phyloP scores from a whole-genome alignment of 2,329 filamentous ascomycete species.

The Phaeophleospora eucalypticola region DNA sequence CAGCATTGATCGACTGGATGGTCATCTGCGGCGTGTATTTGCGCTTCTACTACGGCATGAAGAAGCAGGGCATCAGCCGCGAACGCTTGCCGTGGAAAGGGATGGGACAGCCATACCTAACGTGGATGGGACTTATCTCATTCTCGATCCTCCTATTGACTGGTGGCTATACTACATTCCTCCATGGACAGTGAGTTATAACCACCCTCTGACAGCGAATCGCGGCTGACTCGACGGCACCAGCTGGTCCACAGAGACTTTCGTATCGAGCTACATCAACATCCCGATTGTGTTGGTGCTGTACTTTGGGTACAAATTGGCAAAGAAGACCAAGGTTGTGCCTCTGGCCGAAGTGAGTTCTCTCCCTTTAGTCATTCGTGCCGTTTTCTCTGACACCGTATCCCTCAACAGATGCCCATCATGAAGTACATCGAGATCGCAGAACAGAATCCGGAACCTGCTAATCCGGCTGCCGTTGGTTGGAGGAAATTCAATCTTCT shows the following conservation, averaged over 20 bases:
- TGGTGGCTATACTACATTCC: conserved; percentile 51
- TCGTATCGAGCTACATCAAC: conserved; percentile 59
- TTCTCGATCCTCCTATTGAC: conserved; percentile 45
- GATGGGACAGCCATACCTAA: conserved; percentile 61
- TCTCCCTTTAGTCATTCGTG: neutral
- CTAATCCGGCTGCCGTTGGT: conserved; percentile 8
- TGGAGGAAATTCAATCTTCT: conserved; percentile 14
- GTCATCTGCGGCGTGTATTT: conserved; percentile 60
- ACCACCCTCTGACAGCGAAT: neutral
- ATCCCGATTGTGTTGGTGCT: conserved; percentile 56
- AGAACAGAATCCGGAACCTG: conserved; percentile 14
- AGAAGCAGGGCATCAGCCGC: conserved; percentile 52
- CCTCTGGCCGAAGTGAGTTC: conserved; percentile 16
- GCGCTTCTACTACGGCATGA: conserved; percentile 57
- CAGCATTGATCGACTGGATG: conserved; percentile 62
- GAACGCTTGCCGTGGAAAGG: conserved; percentile 61
- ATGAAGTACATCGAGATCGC: conserved; percentile 15
- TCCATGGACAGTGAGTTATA: conserved; percentile 45
- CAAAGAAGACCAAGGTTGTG: conserved; percentile 47
- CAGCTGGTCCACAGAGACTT: conserved; percentile 54
- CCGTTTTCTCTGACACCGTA: neutral
- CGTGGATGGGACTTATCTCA: conserved; percentile 55
- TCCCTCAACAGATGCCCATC: conserved; percentile 9
- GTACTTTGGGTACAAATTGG: conserved; percentile 53
- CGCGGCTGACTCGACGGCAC: neutral